phyloP scores from a whole-genome alignment of 2,329 filamentous ascomycete species.

The Leptographium procerum region DNA sequence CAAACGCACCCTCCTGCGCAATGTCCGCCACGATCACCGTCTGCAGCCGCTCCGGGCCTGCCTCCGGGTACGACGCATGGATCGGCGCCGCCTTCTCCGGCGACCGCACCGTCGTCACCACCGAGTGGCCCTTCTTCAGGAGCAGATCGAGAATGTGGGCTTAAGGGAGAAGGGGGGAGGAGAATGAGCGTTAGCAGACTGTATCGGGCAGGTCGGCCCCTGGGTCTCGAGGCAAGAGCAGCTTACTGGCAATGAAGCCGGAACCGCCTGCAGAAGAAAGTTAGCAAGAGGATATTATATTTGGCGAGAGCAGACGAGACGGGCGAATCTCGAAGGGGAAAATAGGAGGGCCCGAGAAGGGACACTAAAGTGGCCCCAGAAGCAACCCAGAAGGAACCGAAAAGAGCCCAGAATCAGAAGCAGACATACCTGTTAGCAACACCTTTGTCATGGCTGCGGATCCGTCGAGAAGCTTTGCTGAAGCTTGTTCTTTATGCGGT shows the following conservation, averaged over 20 bases:
- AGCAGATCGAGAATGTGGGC: slow-evolving; percentile 45
- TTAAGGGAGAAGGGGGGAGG: too few relatives aligned
- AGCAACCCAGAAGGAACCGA: too few relatives aligned
- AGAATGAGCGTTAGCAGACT: too few relatives aligned
- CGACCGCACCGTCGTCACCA: slow-evolving; percentile 45
- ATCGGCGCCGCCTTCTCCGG: slow-evolving; percentile 42
- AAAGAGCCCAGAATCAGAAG: background rate
- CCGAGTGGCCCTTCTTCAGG: slow-evolving; percentile 35
- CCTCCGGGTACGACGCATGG: slow-evolving; percentile 33
- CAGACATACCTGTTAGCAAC: slow-evolving; percentile 31
- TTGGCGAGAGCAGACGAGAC: background rate
- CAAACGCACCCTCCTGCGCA: slow-evolving; percentile 61
- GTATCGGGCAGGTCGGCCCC: background rate
- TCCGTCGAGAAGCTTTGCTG: background rate
- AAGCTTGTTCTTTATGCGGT: too few relatives aligned
- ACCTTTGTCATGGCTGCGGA: slow-evolving; percentile 29
- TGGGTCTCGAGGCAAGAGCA: background rate
- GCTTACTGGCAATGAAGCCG: slow-evolving; percentile 39
- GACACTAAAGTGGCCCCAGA: too few relatives aligned
- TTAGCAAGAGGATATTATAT: too few relatives aligned
- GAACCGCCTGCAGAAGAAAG: slow-evolving; percentile 28
- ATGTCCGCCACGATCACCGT: slow-evolving; percentile 65
- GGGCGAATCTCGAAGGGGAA: too few relatives aligned
- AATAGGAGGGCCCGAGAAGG: too few relatives aligned
- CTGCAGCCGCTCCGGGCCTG: slow-evolving; percentile 29